phyloP scores from a whole-genome alignment of 768 basidiomycete genomes.

The Leucocoprinus birnbaumii region DNA sequence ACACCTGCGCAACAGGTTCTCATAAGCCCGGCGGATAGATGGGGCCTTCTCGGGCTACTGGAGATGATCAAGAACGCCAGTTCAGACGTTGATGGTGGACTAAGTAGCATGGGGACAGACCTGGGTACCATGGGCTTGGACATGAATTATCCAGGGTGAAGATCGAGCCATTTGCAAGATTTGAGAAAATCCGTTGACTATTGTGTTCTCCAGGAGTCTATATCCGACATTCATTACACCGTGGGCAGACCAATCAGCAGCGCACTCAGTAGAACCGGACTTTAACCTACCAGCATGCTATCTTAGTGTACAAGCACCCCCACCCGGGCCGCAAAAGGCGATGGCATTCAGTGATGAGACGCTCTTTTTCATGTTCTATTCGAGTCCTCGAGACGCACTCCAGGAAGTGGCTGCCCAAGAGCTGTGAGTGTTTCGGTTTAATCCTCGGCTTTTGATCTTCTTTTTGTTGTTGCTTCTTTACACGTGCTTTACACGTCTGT shows the following conservation, averaged over 20 bases:
- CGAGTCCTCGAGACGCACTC: slow-evolving; percentile 84
- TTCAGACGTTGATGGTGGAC: slow-evolving; percentile 72
- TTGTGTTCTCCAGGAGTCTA: slow-evolving; percentile 53
- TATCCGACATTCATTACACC: slow-evolving; percentile 95
- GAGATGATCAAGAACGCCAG: slow-evolving; percentile 82
- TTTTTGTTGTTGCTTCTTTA: not conserved
- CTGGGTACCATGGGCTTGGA: slow-evolving; percentile 90
- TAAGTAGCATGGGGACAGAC: slow-evolving; percentile 88
- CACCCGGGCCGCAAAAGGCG: slow-evolving; percentile 79
- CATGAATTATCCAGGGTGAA: slow-evolving; percentile 80
- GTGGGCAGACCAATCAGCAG: slow-evolving; percentile 89
- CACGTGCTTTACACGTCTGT: slow-evolving; percentile 11
- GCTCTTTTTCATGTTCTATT: slow-evolving; percentile 97
- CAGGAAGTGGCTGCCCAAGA: slow-evolving; percentile 96
- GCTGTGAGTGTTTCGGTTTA: slow-evolving; percentile 57
- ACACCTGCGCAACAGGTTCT: slow-evolving; percentile 94
- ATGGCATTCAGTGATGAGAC: slow-evolving; percentile 93
- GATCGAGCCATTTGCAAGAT: slow-evolving; percentile 16
- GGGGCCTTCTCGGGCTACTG: slow-evolving; percentile 86
- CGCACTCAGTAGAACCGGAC: slow-evolving; percentile 86
- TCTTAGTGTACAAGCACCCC: slow-evolving; percentile 79
- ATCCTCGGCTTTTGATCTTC: slow-evolving; percentile 9
- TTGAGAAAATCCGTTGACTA: slow-evolving; percentile 17
- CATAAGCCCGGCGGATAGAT: slow-evolving; percentile 89
- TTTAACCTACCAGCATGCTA: slow-evolving; percentile 91